Evolutionary conservation across 2,329 filamentous ascomycete species (phyloP), one percentile per base, ranked within the genome.

Genomic region (Coniochaeta ligniaria): DNA sequence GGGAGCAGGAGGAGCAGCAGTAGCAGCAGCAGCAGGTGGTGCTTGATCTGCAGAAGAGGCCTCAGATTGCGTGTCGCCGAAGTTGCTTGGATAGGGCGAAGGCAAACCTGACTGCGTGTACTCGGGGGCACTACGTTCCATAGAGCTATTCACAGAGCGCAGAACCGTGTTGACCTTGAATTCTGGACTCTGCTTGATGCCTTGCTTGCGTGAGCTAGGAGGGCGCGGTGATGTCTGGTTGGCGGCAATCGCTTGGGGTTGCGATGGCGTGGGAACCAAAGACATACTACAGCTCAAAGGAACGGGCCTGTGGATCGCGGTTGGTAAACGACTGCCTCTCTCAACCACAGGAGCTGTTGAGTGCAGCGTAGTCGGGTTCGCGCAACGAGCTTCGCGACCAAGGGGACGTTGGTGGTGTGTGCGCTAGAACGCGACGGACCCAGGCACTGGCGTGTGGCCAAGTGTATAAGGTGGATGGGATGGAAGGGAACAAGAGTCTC

Each of bases 21-120:
- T 83, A 79, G 96, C 96, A 78, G 94, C 90, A 79, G 90, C 90
- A 89, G 90, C 89, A 90, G 92, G n/a, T n/a, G n/a, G 91, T 78
- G 89, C 83, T 83, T 91, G 91, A 89, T 96, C 93, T 95, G 90
- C 86, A 79, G 80, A 79, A 75, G 88, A 85, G 75, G 83, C 87
- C 89, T 96, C 91, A 92, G 92, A 93, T 82, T 88, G 84, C 78
- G 84, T 78, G 81, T 85, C 81, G 80, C 79, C 83, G 77, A 82
- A 82, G 76, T 81, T 82, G 78, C 80, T 83, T 74, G 84, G 82
- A 79, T 86, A 87, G 78, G 85, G 84, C 82, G 85, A 85, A 75
- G 82, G 87, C 89, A 91, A 91, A 92, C 89, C 89, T 91, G 89
- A 86, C 85, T 92, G 89, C 85, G 88, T 85, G 80, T 90, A 92